phyloP scores from a whole-genome alignment of 225 moss, liverwort and hornwort species.

The Physcomitrellopsis africana region DNA sequence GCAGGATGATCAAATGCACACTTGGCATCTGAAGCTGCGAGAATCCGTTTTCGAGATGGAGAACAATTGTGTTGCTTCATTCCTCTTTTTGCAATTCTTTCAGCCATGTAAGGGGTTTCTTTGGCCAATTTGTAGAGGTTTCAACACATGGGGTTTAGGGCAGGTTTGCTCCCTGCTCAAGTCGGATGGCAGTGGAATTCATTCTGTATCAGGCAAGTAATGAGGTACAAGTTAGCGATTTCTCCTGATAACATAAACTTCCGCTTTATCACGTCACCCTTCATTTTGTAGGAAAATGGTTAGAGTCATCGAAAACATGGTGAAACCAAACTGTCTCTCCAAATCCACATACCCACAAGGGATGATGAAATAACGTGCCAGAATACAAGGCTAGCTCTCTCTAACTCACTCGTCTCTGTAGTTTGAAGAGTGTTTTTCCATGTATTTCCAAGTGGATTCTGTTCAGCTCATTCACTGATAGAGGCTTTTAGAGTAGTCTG shows the following conservation, averaged over 20 bases:
- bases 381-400: constrained; percentile 65
- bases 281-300: constrained; percentile 68
- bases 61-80: constrained; percentile 58
- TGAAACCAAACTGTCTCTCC: constrained; percentile 85
- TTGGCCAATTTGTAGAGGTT: background rate
- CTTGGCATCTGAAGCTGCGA: constrained; percentile 86
- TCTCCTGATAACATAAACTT: background rate
- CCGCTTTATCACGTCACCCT: background rate
- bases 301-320: constrained; percentile 91
- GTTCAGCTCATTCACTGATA: background rate
- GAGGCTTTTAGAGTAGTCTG: constrained; percentile 22
- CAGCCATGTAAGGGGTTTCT: background rate
- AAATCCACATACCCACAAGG: constrained; percentile 73
- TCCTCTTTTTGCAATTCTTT: background rate
- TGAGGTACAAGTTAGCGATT: background rate
- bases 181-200: background rate
- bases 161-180: too few species aligned
- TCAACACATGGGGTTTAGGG: too few species aligned
- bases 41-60: constrained; percentile 85
- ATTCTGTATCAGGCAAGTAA: background rate
- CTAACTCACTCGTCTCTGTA: constrained; percentile 5
- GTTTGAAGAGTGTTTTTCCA: background rate
- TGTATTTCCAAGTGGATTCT: background rate
- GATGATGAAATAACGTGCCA: constrained; percentile 66
- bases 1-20: constrained; percentile 76